Evolutionary conservation across 331 rosid genomes (phyloP).

Genomic region (Malus hybrid): DNA sequence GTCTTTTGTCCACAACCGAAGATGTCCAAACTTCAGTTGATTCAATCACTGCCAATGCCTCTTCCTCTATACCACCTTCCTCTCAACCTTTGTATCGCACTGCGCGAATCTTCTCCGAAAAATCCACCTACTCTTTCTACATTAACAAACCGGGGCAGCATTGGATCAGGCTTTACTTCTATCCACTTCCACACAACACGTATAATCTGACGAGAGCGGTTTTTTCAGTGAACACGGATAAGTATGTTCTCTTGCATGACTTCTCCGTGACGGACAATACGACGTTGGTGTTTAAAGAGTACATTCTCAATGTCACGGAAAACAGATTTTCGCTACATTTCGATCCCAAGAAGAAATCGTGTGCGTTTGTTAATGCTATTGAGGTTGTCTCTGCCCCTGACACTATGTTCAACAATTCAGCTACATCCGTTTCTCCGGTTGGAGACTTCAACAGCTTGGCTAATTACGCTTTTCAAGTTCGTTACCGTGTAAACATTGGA

Average conservation of each 20-base stretch:
- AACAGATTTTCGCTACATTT: constrained; percentile 51
- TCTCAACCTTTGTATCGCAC: constrained; percentile 36
- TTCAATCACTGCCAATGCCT: constrained; percentile 11
- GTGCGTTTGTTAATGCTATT: constrained; percentile 38
- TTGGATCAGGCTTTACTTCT: constrained; percentile 82
- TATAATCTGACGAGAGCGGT: constrained; percentile 46
- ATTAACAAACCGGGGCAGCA: constrained; percentile 48
- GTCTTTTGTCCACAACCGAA: constrained; percentile 50
- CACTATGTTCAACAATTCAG: constrained; percentile 34
- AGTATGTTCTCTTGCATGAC: constrained; percentile 47
- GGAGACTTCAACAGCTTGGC: constrained; percentile 36
- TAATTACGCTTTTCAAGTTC: constrained; percentile 38
- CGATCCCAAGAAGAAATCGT: constrained; percentile 40
- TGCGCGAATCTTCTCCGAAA: constrained; percentile 45
- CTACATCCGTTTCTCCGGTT: constrained; percentile 29
- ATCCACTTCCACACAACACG: constrained; percentile 41
- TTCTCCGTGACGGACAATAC: constrained; percentile 29
- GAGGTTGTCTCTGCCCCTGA: constrained; percentile 77
- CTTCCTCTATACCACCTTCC: constrained; percentile 28
- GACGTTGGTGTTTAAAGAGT: constrained; percentile 51
- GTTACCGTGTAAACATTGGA: constrained; percentile 63
- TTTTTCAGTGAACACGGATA: constrained; percentile 46
- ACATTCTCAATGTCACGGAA: constrained; percentile 38
- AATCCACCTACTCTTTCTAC: constrained; percentile 50
- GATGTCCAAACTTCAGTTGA: constrained; percentile 39